Evolutionary conservation across 345 rosid species (phyloP).

Genomic region (Viola odorata): DNA sequence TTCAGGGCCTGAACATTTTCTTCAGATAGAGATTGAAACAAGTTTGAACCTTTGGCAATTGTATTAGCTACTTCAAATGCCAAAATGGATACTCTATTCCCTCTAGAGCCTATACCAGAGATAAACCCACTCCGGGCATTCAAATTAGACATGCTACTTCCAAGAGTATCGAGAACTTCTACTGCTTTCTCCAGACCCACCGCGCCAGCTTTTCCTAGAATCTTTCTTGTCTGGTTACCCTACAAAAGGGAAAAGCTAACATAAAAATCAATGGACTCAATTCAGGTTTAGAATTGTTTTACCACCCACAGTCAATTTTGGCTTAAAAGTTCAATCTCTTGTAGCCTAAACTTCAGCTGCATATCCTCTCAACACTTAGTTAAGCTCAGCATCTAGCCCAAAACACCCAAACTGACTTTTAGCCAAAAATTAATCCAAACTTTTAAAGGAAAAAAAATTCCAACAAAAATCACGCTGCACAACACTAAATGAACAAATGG

Average conservation of each 20-base stretch:
- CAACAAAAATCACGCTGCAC: no score
- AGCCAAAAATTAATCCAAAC: no score
- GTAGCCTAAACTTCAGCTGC: background rate
- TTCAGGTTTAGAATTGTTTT: no score
- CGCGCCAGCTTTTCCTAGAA: conserved; percentile 57
- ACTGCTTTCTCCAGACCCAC: conserved; percentile 67
- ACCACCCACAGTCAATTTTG: no score
- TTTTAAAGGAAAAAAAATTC: no score
- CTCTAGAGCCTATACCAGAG: conserved; percentile 49
- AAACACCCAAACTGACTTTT: no score
- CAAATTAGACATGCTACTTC: conserved; percentile 71
- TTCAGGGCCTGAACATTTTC: conserved; percentile 53
- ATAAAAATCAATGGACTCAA: background rate
- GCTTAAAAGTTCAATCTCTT: no score
- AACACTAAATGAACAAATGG: no score
- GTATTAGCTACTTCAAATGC: conserved; percentile 97
- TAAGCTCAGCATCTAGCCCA: no score
- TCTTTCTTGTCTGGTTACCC: conserved; percentile 45
- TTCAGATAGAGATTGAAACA: conserved; percentile 66
- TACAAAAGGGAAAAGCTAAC: conserved; percentile 13
- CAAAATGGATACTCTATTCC: conserved; percentile 48
- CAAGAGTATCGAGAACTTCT: conserved; percentile 64
- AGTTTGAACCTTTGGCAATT: conserved; percentile 62
- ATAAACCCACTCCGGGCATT: conserved; percentile 48
- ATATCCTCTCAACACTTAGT: background rate